Evolutionary conservation across 108 stramenopile species (phyloP), one percentile per base, ranked within the genome.

Genomic region (Stephanodiscus triporus): DNA sequence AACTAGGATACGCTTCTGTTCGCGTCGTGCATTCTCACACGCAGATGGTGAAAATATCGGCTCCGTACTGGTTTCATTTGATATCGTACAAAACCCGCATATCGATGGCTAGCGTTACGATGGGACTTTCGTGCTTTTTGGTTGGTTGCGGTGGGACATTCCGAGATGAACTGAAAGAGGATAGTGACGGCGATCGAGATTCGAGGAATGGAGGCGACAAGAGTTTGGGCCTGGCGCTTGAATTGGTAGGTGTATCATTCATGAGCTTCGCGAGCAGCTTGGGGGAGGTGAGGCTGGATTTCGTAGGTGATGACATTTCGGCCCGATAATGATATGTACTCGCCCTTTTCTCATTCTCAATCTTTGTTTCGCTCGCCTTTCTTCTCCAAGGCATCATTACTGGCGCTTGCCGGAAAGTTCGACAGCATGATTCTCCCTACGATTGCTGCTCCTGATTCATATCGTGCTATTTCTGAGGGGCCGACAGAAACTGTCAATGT

Each of bases 51-150:
- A 93, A 96, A 54, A 19, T 83, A 26, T 68, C 83, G 17, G 89
- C 88, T 16, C 95, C 95, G 6, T 86, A 87, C 64, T 96, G 95
- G 95, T 96, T 92, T 69, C 87, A 96, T 49, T 27, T 54, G 17
- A 90, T 96, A 5, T 67, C 81, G 11, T 96, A 96, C 73, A 22
- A 81, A 47, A 29, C 10, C 14, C 84, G 95, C 1, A 64, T 96
- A 49, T 13, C 23, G 6, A 49, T 76, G n/a, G 81, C 86, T 6
- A 71, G 84, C 42, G 37, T 80, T 2, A 63, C 68, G 17, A 92
- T 91, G 89, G 64, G 68, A 23, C 26, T 70, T 23, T 68, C 76
- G 34, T 77, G 80, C 66, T 1, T 59, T 37, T 9, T 77, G 71
- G 66, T 91, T 89, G 74, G 64, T 1, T 14, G 6, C 83, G 53